Evolutionary conservation across 352 stramenopile genomes (phyloP).

Genomic region (Globisporangium radiosum): DNA sequence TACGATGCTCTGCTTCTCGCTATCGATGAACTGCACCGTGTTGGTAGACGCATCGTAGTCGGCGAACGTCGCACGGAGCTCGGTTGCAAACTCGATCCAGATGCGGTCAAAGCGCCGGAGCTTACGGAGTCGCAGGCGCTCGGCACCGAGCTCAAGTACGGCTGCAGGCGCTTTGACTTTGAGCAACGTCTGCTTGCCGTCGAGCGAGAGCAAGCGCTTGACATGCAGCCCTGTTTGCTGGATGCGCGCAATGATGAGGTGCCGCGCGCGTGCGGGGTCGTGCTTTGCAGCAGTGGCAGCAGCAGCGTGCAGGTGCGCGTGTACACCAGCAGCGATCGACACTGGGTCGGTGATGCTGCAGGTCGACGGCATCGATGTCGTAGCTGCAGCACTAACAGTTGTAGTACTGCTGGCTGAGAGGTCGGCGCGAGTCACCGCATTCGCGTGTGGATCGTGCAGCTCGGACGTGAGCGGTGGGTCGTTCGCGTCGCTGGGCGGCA

Average conservation of each 20-base stretch:
- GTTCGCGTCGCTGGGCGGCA: conserved; percentile 3
- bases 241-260: conserved; percentile 54
- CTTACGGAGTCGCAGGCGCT: conserved; percentile 63
- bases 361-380: not conserved
- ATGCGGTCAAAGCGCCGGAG: conserved; percentile 57
- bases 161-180: conserved; percentile 67
- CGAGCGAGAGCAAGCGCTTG: conserved; percentile 66
- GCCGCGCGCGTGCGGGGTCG: conserved; percentile 16
- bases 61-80: conserved; percentile 57
- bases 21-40: conserved; percentile 63
- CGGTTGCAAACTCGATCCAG: conserved; percentile 74
- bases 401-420: not conserved
- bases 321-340: no score
- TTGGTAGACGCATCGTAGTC: conserved; percentile 44
- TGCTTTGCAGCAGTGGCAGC: not conserved
- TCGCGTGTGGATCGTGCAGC: not conserved
- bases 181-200: conserved; percentile 68
- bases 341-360: not conserved
- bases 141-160: conserved; percentile 61
- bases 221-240: conserved; percentile 50
- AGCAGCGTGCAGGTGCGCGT: conserved; percentile 4
- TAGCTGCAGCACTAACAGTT: not conserved
- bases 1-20: conserved; percentile 79
- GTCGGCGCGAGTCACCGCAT: not conserved
- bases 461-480: not conserved